Base-by-base conservation (phyloP, 768 basidiomycete species). In the Megacollybia marginata region DNA sequence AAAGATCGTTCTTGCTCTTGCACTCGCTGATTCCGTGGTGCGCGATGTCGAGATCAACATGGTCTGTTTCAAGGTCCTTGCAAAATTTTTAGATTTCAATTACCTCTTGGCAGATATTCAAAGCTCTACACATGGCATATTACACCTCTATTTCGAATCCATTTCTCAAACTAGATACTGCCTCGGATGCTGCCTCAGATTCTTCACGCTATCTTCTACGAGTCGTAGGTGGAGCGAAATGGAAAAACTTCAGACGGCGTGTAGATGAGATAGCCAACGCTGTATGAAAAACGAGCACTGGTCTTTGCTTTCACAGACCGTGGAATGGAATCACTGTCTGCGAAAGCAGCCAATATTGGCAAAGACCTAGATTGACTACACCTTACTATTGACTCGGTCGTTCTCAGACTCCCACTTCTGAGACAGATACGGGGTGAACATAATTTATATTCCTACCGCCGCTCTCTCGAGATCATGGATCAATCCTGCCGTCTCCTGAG, bases 391-490 rank as follows among this genome's bases (percentile, higher is more conserved):
- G 92, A 92, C 90, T 87, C 82, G 82, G 80, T 69, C 79, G 70
- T 72, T 68, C 65, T 51, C 61, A 88, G 78, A 69, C 60, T 55
- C 69, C 81, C 68, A 70, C 71, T 69, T 72, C 72, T 85, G 83
- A 80, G 91, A 94, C 91, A 94, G 92, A 92, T 94, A 92, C 90
- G 91, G 77, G 87, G 88, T 75, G 70, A 58, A 80, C 64, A 79
- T 28, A 12, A 45, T 31, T 61, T 55, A 66, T 44, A 73, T 54
- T 48, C 70, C 73, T 36, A 82, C 40, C 47, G 64, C 66, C 36
- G 74, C 75, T 55, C 65, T 65, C 33, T 74, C 70, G 46, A 88
- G 59, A 54, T 78, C 69, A 44, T 74, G 66, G 19, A 88, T 57
- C 16, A 62, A 72, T 57, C 86, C 83, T 8, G 62, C 63, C 5